These are phyloP conservation scores for Diaporthe caulivora DNA, from an alignment of 2,329 filamentous ascomycete species.

Conservation along the genomic window DNA sequence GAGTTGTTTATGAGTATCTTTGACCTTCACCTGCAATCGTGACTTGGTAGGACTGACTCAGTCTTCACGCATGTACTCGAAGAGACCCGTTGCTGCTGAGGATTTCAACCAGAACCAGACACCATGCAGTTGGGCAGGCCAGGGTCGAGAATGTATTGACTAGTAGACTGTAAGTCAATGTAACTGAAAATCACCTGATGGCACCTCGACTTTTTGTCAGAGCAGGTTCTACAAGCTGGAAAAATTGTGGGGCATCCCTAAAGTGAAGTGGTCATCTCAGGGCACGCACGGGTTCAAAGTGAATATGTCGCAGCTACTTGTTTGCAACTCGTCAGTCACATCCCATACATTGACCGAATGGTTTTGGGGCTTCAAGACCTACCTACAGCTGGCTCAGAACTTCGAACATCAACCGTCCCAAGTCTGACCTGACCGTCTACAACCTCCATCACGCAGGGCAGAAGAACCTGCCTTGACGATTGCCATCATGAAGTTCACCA, in stretches of 20 bases:
- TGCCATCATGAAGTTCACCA: not conserved
- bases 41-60: not conserved
- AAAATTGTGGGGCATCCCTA: too few species aligned
- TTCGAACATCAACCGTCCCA: not conserved
- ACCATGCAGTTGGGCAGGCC: too few species aligned
- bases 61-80: too few species aligned
- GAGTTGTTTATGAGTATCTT: not conserved
- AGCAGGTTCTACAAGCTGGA: not conserved
- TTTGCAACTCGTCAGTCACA: not conserved
- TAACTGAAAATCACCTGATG: not conserved
- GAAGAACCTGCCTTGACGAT: not conserved
- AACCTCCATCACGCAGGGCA: not conserved
- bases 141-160: not conserved
- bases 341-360: rapidly evolving
- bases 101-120: too few species aligned
- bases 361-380: too few species aligned
- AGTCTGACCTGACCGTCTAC: not conserved
- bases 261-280: not conserved
- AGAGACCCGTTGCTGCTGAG: too few species aligned
- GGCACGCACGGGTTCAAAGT: not conserved
- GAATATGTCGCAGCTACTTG: not conserved
- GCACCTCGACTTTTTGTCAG: not conserved
- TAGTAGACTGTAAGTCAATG: not conserved
- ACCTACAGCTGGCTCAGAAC: too few species aligned
- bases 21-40: not conserved